phyloP scores from a whole-genome alignment of 1,284 basidiomycete species.

The Trametes polyzona region DNA sequence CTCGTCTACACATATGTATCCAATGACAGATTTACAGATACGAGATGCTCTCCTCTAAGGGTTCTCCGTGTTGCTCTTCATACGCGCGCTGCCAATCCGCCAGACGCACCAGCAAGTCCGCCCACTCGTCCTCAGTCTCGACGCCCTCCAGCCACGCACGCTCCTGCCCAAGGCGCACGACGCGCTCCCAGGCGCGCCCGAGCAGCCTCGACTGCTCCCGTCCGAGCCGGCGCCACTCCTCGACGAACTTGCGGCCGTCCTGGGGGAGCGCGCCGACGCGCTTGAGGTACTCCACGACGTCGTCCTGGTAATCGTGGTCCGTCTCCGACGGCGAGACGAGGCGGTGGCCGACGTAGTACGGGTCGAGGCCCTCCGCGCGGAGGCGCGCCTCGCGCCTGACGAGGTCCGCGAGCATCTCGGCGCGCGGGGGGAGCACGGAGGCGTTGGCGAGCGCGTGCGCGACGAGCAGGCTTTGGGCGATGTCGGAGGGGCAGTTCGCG shows the following conservation, averaged over 20 bases:
- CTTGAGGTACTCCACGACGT: conserved; percentile 49
- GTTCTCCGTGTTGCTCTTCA: conserved; percentile 37
- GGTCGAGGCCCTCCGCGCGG: conserved; percentile 46
- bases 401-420: conserved; percentile 46
- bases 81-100: conserved; percentile 50
- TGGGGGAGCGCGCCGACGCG: conserved; percentile 43
- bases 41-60: not conserved
- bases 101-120: conserved; percentile 48
- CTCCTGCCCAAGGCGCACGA: conserved; percentile 43
- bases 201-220: conserved; percentile 39
- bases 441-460: conserved; percentile 49
- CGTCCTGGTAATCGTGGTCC: conserved; percentile 52
- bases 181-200: conserved; percentile 48
- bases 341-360: conserved; percentile 53
- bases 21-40: conserved; percentile 1
- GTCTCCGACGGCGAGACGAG: conserved; percentile 42
- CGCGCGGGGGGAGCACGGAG: conserved; percentile 43
- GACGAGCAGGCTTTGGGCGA: conserved; percentile 52
- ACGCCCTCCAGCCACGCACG: conserved; percentile 42
- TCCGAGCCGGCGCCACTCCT: conserved; percentile 49
- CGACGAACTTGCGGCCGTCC: conserved; percentile 50
- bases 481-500: conserved; percentile 53
- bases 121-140: conserved; percentile 50
- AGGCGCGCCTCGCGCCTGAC: conserved; percentile 44
- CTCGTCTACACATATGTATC: too few relatives aligned